Evolutionary conservation across 106 monocot species (phyloP).

Genomic region (Acorus calamus): DNA sequence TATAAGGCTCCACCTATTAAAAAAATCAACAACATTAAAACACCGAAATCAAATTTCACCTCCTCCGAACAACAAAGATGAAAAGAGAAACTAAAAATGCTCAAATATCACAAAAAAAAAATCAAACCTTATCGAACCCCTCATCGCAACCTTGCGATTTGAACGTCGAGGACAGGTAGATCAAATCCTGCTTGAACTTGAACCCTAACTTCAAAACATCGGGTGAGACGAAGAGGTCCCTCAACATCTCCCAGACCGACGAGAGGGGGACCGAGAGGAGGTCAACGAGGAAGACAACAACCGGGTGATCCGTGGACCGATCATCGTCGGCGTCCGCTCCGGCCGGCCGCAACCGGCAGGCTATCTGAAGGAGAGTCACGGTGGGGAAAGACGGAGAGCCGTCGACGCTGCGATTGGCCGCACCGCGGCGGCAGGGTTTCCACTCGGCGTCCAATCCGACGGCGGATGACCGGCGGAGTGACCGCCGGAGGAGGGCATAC

Average conservation of each 20-base stretch:
- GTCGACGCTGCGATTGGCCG: neutral
- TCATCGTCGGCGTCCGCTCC: neutral
- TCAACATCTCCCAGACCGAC: slow-evolving; percentile 39
- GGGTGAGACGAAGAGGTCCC: slow-evolving; percentile 53
- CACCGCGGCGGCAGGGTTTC: slow-evolving; percentile 42
- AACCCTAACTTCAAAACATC: slow-evolving; percentile 77
- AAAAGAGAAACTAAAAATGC: neutral
- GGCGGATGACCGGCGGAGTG: slow-evolving; percentile 45
- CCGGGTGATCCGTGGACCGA: neutral
- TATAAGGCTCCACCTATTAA: slow-evolving; percentile 78
- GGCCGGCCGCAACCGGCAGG: slow-evolving; percentile 31
- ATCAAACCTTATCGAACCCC: slow-evolving; percentile 62
- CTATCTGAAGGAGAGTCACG: slow-evolving; percentile 84
- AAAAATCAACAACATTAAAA: neutral
- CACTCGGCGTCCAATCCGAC: slow-evolving; percentile 85
- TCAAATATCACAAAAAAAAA: neutral
- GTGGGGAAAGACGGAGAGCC: slow-evolving; percentile 38
- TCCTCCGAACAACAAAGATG: neutral
- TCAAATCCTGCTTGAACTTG: slow-evolving; percentile 84
- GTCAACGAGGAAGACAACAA: slow-evolving; percentile 67
- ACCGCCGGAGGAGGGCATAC: slow-evolving; percentile 30
- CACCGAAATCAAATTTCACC: neutral
- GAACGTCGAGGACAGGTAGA: slow-evolving; percentile 77
- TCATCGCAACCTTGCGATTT: slow-evolving; percentile 30
- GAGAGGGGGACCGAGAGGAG: slow-evolving; percentile 44